Base-by-base conservation (phyloP, 1,139 yeast species). In the Scheffersomyces illinoinensis region DNA sequence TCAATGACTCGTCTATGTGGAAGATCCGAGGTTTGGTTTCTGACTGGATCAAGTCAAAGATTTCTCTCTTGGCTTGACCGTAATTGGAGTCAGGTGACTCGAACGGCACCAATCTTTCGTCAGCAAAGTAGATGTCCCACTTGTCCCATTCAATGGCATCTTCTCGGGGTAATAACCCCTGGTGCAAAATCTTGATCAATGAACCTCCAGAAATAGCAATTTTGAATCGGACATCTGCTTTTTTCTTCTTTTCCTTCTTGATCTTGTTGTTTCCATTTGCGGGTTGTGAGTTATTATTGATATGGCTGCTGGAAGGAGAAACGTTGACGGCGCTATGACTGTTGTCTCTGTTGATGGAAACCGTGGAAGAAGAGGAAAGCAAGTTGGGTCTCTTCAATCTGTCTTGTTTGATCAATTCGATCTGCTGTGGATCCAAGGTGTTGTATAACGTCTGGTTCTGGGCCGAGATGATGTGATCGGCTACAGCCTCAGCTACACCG, bases 131-230 rank as follows among this genome's bases (percentile, higher is more conserved):
- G 17, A 89, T 86, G 59, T 82, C 83, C 93, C 93, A 89, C 71
- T 88, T 90, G 58, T 86, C 89, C 98, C 98, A 95, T 65, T 87
- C 88, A 51, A 95, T 88, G 64, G 87, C 93, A 55, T 83, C 82
- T 59, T 76, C 76, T 68, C 97, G 83, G 52, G 84, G 81, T 59
- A 93, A 76, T 62, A 95, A 80, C 17, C 98, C 98, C 74, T 93
- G 93, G 63, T 90, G 86, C 59, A 95, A 81, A 56, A 93, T 96
- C 62, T 90, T 88, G 62, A 95, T 87, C 63, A 95, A 82, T 6
- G 97, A 92, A 43, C 99, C 99, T 59, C 98, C 99, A 57, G 93
- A 86, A 43, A 95, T 82, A 58, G 98, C 98, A 64, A 95, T 89
- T 73, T 91, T 91, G 79, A 95, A 95, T 60, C 98, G 78, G 57